Percentiles rank a stretch among this genome's conserved stretches.
These are phyloP conservation scores for Durio zibethinus DNA, from an alignment of 345 rosid genomes.

Conservation along the genomic window DNA sequence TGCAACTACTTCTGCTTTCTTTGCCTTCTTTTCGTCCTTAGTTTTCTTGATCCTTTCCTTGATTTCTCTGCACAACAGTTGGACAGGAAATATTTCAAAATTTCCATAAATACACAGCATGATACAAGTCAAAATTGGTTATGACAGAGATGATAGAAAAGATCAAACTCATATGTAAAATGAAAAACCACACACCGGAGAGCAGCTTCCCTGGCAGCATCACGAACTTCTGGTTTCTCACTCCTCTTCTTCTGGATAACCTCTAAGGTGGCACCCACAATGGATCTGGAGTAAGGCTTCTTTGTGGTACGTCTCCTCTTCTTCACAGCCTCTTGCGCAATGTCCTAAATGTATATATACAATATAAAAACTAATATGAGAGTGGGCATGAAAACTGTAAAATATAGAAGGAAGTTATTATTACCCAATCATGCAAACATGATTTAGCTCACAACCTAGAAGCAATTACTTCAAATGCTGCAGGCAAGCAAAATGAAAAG, in stretches of 20 bases:
- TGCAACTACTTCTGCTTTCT: conserved; percentile 60
- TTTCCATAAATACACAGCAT: not conserved
- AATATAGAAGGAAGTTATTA: not conserved
- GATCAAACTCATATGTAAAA: not conserved
- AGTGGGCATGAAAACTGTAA: not conserved
- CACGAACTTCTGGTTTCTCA: conserved; percentile 81
- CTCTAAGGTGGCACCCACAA: conserved; percentile 70
- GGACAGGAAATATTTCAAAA: not conserved
- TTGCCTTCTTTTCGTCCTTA: conserved; percentile 80
- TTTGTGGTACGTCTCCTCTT: conserved; percentile 58
- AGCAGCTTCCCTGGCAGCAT: conserved; percentile 75
- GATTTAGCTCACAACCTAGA: not conserved
- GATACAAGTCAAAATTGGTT: not conserved
- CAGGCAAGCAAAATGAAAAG: not conserved
- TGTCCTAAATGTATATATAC: conserved; percentile 35
- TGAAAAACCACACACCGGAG: conserved; percentile 36
- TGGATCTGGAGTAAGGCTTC: conserved; percentile 76
- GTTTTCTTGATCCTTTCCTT: conserved; percentile 86
- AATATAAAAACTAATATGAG: not conserved
- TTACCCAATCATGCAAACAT: not conserved
- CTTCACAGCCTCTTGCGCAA: conserved; percentile 67
- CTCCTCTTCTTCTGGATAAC: conserved; percentile 66
- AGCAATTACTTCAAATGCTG: not conserved
- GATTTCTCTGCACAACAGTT: conserved; percentile 46
- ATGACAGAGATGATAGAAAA: not conserved